Percentiles rank a stretch among this genome's conserved stretches.
Evolutionary conservation across 768 basidiomycete species (phyloP).

Genomic region (Daedalea quercina): DNA sequence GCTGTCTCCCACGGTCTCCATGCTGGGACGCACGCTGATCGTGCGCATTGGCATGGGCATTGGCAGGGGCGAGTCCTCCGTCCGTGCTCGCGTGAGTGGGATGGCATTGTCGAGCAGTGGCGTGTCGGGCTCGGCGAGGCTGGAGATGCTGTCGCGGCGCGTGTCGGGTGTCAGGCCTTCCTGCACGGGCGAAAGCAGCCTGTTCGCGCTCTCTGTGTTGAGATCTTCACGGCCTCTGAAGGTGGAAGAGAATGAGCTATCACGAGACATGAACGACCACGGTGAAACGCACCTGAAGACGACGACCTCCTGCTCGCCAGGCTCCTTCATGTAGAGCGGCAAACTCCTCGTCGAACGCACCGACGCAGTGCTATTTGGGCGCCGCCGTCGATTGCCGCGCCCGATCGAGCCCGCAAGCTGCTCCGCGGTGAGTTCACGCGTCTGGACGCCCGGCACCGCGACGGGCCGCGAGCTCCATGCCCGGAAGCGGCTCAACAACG

Average conservation of each 20-base stretch:
- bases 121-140: conserved; percentile 32
- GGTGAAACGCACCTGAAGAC: conserved; percentile 44
- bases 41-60: background rate
- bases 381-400: conserved; percentile 25
- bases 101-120: conserved; percentile 36
- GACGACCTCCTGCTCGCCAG: conserved; percentile 77
- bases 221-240: conserved; percentile 45
- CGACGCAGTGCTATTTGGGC: conserved; percentile 60
- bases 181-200: conserved; percentile 23
- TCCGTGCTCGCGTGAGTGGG: conserved; percentile 12
- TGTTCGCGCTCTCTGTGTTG: conserved; percentile 42
- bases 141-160: conserved; percentile 9
- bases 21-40: conserved; percentile 10
- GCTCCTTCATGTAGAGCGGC: conserved; percentile 79
- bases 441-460: background rate
- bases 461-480: conserved; percentile 3
- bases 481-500: background rate
- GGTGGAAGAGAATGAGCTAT: too few relatives aligned
- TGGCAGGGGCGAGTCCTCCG: background rate
- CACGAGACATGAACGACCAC: background rate
- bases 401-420: conserved; percentile 40
- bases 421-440: conserved; percentile 40
- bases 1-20: conserved; percentile 10
- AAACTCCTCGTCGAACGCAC: conserved; percentile 75
- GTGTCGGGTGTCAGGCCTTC: conserved; percentile 17